phyloP scores from a whole-genome alignment of 2,329 filamentous ascomycete genomes.

The Davidsoniella eucalypti region DNA sequence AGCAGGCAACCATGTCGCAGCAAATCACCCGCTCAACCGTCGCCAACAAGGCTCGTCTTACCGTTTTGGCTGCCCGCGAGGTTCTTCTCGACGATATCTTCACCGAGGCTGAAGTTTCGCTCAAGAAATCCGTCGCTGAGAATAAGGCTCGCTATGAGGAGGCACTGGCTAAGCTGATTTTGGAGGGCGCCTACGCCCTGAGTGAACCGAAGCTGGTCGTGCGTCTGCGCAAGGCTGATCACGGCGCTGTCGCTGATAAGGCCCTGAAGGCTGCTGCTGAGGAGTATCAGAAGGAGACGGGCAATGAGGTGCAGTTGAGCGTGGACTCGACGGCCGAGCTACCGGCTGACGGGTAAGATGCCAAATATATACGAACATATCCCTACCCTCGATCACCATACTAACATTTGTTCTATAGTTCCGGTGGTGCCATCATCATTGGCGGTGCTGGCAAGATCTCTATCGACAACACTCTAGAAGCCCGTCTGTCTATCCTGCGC shows the following conservation, averaged over 20 bases:
- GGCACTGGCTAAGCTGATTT: constrained; percentile 61
- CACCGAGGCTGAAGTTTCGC: constrained; percentile 57
- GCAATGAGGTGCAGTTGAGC: constrained; percentile 50
- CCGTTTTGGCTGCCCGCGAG: constrained; percentile 74
- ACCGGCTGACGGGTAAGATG: constrained; percentile 65
- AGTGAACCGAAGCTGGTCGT: constrained; percentile 63
- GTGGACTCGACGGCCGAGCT: constrained; percentile 68
- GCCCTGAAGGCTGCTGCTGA: constrained; percentile 59
- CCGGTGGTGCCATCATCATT: constrained; percentile 67
- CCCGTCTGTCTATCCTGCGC: constrained; percentile 72
- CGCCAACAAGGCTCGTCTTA: constrained; percentile 87
- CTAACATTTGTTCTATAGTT: constrained; percentile 31
- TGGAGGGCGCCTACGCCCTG: constrained; percentile 82
- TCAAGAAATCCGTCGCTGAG: constrained; percentile 41
- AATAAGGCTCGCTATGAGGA: constrained; percentile 60
- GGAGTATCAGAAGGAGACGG: constrained; percentile 69
- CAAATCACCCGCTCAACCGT: constrained; percentile 96
- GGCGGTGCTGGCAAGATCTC: constrained; percentile 86
- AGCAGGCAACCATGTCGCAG: constrained; percentile 94
- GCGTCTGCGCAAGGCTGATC: constrained; percentile 65
- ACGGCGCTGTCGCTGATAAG: constrained; percentile 50
- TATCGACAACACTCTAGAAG: constrained; percentile 96
- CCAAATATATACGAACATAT: background rate
- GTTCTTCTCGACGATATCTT: constrained; percentile 84
- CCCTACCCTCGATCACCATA: constrained; percentile 13